phyloP scores from a whole-genome alignment of 73 alveolate genomes.

The Symbiodinium natans region DNA sequence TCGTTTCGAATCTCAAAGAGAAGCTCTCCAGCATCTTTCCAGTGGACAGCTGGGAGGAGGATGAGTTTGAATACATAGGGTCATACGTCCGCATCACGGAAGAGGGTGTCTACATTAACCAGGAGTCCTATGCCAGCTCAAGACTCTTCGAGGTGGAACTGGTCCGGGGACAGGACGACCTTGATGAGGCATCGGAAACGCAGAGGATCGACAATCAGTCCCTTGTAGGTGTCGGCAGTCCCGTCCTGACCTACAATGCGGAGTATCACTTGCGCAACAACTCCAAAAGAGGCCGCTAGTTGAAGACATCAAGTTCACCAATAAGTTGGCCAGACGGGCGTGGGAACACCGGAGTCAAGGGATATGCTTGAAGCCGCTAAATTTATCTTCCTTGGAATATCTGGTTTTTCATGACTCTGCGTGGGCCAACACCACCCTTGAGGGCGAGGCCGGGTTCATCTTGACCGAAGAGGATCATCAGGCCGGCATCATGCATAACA shows the following conservation, averaged over 20 bases:
- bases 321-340: background rate
- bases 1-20: background rate
- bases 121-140: background rate
- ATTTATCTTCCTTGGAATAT: background rate
- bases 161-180: background rate
- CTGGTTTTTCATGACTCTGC: slow-evolving; percentile 16
- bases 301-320: background rate
- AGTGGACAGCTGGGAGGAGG: background rate
- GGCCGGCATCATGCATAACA: background rate
- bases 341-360: background rate
- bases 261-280: background rate
- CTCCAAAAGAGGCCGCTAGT: background rate
- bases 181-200: background rate
- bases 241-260: slow-evolving; percentile 2
- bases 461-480: background rate
- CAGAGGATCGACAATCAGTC: background rate
- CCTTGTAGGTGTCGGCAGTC: background rate
- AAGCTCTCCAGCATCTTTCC: background rate
- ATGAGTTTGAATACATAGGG: slow-evolving; percentile 15
- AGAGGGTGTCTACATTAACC: background rate
- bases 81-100: background rate
- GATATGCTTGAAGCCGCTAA: background rate
- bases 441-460: background rate
- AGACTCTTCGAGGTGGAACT: background rate
- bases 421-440: background rate